Conservation (phyloP, 2,329 filamentous ascomycete genomes). For the Cordyceps javanica region DNA sequence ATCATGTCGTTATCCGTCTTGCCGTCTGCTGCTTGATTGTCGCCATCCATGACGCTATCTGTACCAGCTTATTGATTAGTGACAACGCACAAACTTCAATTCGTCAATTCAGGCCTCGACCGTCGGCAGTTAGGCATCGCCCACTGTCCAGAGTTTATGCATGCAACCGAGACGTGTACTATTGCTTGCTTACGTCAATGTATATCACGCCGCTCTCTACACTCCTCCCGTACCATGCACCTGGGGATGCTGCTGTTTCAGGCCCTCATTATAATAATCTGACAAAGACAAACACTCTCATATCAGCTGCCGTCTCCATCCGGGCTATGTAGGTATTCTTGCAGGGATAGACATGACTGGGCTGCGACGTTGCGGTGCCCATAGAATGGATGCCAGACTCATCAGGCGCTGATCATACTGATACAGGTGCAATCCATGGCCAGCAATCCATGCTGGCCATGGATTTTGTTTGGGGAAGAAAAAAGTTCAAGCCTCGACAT, state of each 20-base stretch:
- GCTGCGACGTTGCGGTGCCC: not conserved
- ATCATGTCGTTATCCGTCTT: not conserved
- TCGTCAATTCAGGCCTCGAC: not conserved
- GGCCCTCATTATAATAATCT: not conserved
- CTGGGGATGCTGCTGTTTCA: not conserved
- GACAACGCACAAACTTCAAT: not conserved
- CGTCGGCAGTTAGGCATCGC: not conserved
- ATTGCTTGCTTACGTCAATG: not conserved
- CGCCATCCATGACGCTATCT: constrained; percentile 5
- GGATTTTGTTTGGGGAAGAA: no score
- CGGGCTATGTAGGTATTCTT: no score
- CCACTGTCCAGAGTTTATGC: not conserved
- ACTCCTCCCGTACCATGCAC: no score
- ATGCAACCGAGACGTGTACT: not conserved
- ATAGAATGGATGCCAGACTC: no score
- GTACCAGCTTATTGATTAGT: not conserved
- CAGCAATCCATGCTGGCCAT: no score
- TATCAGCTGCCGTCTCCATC: not conserved
- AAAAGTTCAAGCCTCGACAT: not conserved
- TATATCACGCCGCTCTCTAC: no score
- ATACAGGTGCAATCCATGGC: no score
- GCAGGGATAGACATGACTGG: not conserved
- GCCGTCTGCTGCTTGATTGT: not conserved
- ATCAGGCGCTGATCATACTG: no score
- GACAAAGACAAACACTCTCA: not conserved